Evolutionary conservation across 768 basidiomycete species (phyloP).

Genomic region (Rhizopogon vinicolor): DNA sequence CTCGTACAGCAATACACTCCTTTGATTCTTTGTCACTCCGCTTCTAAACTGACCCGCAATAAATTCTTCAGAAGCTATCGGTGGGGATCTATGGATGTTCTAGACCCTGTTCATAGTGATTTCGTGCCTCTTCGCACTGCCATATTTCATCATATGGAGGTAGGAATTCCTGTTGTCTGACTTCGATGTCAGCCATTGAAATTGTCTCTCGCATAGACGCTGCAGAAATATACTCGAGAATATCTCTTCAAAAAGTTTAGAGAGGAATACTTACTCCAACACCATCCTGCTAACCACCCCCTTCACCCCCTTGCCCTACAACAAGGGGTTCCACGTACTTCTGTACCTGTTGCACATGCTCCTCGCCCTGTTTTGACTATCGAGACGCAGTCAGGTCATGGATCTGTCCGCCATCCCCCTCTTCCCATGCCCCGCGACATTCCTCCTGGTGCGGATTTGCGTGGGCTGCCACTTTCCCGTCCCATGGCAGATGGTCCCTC

Average conservation of each 20-base stretch:
- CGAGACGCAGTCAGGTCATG: conserved; percentile 50
- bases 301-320: conserved; percentile 41
- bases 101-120: conserved; percentile 78
- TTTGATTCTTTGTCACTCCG: conserved; percentile 37
- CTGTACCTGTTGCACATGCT: conserved; percentile 29
- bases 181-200: conserved; percentile 10
- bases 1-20: conserved; percentile 72
- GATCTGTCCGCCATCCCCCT: conserved; percentile 39
- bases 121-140: conserved; percentile 73
- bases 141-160: conserved; percentile 87
- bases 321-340: conserved; percentile 28
- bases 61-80: conserved; percentile 72
- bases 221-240: conserved; percentile 81
- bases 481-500: conserved; percentile 29
- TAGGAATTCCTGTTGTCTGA: conserved; percentile 31
- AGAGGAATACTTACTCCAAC: conserved; percentile 50
- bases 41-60: conserved; percentile 47
- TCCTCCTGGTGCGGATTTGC: conserved; percentile 39
- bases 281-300: conserved; percentile 41
- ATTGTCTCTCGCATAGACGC: conserved; percentile 43
- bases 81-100: conserved; percentile 81
- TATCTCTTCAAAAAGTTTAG: conserved; percentile 80
- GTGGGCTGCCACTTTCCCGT: conserved; percentile 38
- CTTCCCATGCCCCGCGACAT: conserved; percentile 45
- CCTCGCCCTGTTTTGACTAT: conserved; percentile 58